Conservation (phyloP, 306 rosid species). For the Delonix regia region DNA sequence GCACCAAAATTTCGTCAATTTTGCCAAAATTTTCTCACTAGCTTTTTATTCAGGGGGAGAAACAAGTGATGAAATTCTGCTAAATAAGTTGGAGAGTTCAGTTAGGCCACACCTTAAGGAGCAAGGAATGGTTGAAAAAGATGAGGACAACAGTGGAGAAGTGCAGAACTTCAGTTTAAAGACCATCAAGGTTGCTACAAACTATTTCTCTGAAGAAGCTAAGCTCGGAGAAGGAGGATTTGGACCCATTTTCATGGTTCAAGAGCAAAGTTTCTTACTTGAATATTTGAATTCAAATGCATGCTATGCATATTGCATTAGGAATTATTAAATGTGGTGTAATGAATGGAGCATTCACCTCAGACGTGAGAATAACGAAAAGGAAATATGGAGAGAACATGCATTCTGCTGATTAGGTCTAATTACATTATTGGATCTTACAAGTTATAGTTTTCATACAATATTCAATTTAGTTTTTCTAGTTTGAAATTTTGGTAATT, state of each 20-base stretch:
- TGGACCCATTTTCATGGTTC: conserved; percentile 53
- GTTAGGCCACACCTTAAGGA: background rate
- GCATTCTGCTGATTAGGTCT: no score
- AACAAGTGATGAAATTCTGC: conserved; percentile 24
- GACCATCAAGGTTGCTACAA: conserved; percentile 40
- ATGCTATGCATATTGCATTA: background rate
- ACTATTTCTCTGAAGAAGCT: conserved; percentile 45
- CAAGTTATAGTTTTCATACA: no score
- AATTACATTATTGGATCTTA: no score
- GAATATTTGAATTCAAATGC: background rate
- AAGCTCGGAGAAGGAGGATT: conserved; percentile 58
- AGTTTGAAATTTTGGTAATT: no score
- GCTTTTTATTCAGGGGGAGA: conserved; percentile 17
- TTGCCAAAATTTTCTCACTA: background rate
- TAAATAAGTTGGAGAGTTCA: conserved; percentile 11
- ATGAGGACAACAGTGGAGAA: conserved; percentile 38
- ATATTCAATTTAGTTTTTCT: no score
- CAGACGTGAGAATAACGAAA: background rate
- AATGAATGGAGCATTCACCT: background rate
- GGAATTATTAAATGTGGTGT: background rate
- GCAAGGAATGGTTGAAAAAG: conserved; percentile 15
- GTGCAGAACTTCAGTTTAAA: conserved; percentile 41
- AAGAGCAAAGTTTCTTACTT: background rate
- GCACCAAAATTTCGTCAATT: background rate
- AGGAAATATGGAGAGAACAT: no score